Conservation (phyloP, 139 green algal genomes). For the Chlamydomonas incerta region DNA sequence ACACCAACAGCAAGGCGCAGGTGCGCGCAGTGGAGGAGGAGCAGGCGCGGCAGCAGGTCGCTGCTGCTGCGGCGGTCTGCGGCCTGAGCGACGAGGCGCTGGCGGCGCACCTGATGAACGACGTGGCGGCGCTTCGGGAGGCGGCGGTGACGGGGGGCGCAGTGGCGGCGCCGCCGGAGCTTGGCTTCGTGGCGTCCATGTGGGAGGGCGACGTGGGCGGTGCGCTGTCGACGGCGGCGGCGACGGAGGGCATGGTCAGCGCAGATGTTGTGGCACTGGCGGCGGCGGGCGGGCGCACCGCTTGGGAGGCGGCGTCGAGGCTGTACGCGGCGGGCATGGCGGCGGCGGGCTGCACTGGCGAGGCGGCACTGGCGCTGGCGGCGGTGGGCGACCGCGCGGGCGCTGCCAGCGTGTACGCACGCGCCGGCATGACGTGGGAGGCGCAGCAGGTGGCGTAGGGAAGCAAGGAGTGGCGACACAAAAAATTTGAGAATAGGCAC, state of each 20-base stretch:
- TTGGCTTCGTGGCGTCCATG: constrained; percentile 13
- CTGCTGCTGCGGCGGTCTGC: neutral
- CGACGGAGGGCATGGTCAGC: constrained; percentile 13
- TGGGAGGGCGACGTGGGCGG: constrained; percentile 30
- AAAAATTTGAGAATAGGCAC: too few relatives aligned
- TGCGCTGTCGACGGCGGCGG: constrained; percentile 16
- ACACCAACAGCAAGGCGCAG: too few relatives aligned
- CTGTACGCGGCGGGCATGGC: constrained; percentile 21
- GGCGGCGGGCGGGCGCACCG: neutral
- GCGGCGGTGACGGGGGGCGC: neutral
- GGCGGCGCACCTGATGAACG: constrained; percentile 1
- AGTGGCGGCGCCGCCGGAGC: neutral
- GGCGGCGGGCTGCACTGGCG: neutral
- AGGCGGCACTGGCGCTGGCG: constrained; percentile 36
- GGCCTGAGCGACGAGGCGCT: neutral
- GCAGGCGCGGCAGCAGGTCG: neutral
- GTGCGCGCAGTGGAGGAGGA: too few relatives aligned
- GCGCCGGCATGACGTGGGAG: constrained; percentile 34
- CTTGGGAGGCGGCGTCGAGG: constrained; percentile 28
- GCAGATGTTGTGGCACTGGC: constrained; percentile 37
- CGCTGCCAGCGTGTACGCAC: constrained; percentile 6
- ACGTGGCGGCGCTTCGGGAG: neutral
- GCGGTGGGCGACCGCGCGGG: constrained; percentile 2
- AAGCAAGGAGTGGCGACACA: too few relatives aligned
- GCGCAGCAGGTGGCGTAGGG: neutral